phyloP scores from a whole-genome alignment of 805 yeast genomes.

The Metschnikowia cerradonensis region DNA sequence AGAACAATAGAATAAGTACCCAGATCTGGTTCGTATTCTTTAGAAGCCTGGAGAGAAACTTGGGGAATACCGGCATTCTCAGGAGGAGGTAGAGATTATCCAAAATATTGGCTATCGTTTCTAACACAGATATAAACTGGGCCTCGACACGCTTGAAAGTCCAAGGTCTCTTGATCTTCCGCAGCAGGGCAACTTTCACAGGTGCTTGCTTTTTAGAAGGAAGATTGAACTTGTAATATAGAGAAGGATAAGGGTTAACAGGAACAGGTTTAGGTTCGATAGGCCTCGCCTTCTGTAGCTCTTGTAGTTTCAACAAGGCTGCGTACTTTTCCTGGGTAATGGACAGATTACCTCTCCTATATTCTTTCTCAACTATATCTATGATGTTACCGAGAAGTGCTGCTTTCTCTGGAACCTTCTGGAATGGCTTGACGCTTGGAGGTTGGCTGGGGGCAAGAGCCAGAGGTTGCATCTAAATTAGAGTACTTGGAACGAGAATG shows the following conservation, averaged over 20 bases:
- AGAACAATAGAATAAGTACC: conserved; percentile 38
- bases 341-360: conserved; percentile 33
- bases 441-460: background rate
- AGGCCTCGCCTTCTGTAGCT: conserved; percentile 9
- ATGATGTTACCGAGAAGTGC: conserved; percentile 9
- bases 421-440: background rate
- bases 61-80: conserved; percentile 42
- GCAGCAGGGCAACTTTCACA: background rate
- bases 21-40: conserved; percentile 43
- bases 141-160: conserved; percentile 31
- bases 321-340: conserved; percentile 36
- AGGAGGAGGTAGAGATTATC: conserved; percentile 42
- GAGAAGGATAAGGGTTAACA: conserved; percentile 25
- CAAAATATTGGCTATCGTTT: conserved; percentile 34
- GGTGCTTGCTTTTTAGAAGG: conserved; percentile 9
- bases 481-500: background rate
- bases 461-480: background rate
- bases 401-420: background rate
- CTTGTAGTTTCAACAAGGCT: conserved; percentile 27
- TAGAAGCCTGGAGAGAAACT: conserved; percentile 25
- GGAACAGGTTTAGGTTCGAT: conserved; percentile 23
- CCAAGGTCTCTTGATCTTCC: conserved; percentile 14
- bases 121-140: conserved; percentile 28
- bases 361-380: conserved; percentile 34
- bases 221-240: conserved; percentile 30